phyloP scores from a whole-genome alignment of 306 rosid genomes.

The Cucurbita argyrosperma region DNA sequence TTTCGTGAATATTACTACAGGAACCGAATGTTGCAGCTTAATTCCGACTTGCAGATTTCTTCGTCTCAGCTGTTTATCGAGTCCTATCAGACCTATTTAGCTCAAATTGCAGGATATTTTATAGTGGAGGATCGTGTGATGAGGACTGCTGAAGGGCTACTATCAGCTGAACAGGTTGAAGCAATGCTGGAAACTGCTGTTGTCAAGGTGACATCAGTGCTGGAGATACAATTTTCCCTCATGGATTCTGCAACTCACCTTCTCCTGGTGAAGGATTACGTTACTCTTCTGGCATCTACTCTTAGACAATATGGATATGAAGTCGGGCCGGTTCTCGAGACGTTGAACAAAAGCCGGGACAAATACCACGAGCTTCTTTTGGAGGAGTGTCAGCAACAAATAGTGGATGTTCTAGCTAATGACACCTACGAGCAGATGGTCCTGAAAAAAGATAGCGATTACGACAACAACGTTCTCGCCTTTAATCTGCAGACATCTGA shows the following conservation, averaged over 20 bases:
- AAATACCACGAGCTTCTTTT: conserved; percentile 72
- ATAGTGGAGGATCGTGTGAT: conserved; percentile 82
- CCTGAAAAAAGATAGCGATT: conserved; percentile 64
- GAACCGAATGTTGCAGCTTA: conserved; percentile 77
- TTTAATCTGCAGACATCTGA: conserved; percentile 66
- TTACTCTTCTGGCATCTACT: conserved; percentile 63
- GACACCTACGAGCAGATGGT: conserved; percentile 87
- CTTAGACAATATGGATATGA: conserved; percentile 77
- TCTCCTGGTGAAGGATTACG: conserved; percentile 87
- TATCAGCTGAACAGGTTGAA: conserved; percentile 58
- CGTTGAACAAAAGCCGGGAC: conserved; percentile 42
- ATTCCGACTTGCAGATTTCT: conserved; percentile 72
- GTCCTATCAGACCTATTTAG: conserved; percentile 59
- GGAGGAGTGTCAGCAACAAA: conserved; percentile 48
- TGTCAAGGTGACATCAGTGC: conserved; percentile 41
- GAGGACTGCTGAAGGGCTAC: conserved; percentile 61
- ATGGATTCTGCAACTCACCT: conserved; percentile 70
- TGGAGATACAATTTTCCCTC: conserved; percentile 52
- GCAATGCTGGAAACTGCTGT: conserved; percentile 81
- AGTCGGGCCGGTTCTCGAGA: conserved; percentile 55
- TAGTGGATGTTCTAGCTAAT: conserved; percentile 28
- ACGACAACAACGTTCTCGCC: conserved; percentile 48
- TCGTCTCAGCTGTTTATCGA: conserved; percentile 68
- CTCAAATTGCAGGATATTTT: conserved; percentile 85
- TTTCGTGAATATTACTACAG: conserved; percentile 71